phyloP scores from a whole-genome alignment of 148 eudicot genomes.

The Nepenthes mirabilis region DNA sequence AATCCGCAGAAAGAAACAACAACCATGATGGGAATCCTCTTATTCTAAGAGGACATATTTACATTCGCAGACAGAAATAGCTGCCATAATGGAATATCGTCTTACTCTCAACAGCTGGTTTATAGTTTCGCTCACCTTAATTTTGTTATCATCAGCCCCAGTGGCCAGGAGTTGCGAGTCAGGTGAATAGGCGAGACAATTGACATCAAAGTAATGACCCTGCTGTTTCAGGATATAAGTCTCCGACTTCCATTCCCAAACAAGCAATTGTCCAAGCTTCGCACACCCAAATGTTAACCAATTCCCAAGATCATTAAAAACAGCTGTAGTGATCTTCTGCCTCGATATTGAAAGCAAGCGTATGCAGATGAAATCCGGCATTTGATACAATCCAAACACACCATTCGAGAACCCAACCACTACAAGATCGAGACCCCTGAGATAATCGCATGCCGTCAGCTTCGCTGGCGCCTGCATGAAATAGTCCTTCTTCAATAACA shows the following conservation, averaged over 20 bases:
- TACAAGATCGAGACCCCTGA: constrained; percentile 58
- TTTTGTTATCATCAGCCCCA: constrained; percentile 97
- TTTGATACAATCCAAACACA: constrained; percentile 83
- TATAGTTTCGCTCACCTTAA: constrained; percentile 37
- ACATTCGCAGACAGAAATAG: not conserved
- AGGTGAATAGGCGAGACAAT: constrained; percentile 83
- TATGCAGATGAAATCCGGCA: constrained; percentile 86
- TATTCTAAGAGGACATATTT: too few relatives aligned
- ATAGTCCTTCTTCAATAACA: constrained; percentile 67
- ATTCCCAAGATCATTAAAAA: constrained; percentile 79
- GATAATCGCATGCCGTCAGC: constrained; percentile 71
- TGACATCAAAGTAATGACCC: constrained; percentile 97
- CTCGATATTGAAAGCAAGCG: constrained; percentile 82
- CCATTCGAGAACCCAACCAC: constrained; percentile 91
- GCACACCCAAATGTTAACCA: constrained; percentile 97
- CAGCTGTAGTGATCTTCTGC: constrained; percentile 76
- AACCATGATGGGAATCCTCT: not conserved
- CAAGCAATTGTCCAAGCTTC: constrained; percentile 92
- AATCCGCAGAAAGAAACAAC: not conserved
- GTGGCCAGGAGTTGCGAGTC: constrained; percentile 98
- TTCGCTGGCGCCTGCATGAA: constrained; percentile 88
- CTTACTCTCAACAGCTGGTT: too few relatives aligned
- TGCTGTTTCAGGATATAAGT: constrained; percentile 95
- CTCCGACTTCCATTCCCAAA: constrained; percentile 99
- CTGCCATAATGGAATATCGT: not conserved